Percentiles rank a stretch among this genome's conserved stretches.
These are phyloP conservation scores for Aureobasidium sp. DNA, from an alignment of 2,329 filamentous ascomycete genomes.

Conservation along the genomic window DNA sequence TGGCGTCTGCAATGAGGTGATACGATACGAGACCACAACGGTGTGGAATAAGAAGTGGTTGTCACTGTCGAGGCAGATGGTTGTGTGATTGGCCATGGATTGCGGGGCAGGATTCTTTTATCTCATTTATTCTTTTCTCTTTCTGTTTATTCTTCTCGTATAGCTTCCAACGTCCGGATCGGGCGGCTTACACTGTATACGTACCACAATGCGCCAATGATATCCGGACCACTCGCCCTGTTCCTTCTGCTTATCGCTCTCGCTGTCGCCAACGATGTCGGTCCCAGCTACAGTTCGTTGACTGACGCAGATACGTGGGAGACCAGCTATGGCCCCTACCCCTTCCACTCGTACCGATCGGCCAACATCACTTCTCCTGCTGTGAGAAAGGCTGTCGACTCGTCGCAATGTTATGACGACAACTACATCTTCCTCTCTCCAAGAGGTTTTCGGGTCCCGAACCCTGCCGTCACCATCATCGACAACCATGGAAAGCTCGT, in stretches of 20 bases:
- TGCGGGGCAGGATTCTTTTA: not conserved
- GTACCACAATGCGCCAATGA: conserved; percentile 3
- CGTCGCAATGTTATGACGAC: conserved; percentile 14
- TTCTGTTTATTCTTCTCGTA: not conserved
- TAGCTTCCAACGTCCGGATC: not conserved
- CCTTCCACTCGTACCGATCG: conserved; percentile 10
- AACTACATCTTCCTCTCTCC: conserved; percentile 13
- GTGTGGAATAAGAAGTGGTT: not conserved
- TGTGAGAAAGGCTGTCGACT: conserved; percentile 11
- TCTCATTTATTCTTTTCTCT: not conserved
- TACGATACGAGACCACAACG: not conserved
- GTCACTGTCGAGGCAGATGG: not conserved
- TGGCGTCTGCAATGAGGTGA: too few species aligned
- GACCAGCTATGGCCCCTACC: conserved; percentile 6
- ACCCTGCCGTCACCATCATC: conserved; percentile 8
- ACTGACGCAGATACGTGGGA: not conserved
- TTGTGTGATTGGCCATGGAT: not conserved
- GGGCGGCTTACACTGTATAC: not conserved
- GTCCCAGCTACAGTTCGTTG: not conserved
- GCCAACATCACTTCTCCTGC: conserved; percentile 13
- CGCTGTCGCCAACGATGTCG: conserved; percentile 1
- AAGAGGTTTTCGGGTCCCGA: not conserved
- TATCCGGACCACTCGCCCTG: not conserved
- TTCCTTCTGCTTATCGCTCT: not conserved
- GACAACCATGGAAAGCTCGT: conserved; percentile 14